These are phyloP conservation scores for Xeromyces bisporus DNA, from an alignment of 495 filamentous ascomycete genomes.

Conservation along the genomic window DNA sequence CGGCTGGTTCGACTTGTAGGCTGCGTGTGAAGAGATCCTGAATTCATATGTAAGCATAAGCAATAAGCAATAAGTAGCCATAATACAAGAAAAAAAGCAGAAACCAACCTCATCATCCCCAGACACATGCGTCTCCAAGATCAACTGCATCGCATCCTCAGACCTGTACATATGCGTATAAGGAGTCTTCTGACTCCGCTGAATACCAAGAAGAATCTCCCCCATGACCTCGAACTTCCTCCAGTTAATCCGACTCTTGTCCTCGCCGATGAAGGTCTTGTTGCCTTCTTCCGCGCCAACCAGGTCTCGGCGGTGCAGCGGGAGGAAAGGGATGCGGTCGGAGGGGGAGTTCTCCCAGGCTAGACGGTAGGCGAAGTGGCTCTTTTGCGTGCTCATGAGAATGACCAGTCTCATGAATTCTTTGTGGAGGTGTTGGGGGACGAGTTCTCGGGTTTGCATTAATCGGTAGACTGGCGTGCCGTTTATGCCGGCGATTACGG, in stretches of 20 bases:
- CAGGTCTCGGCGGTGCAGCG: constrained; percentile 76
- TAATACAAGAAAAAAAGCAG: background rate
- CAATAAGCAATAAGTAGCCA: background rate
- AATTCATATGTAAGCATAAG: background rate
- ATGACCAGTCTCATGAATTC: constrained; percentile 78
- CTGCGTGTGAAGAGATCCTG: constrained; percentile 31
- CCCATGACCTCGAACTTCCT: constrained; percentile 95
- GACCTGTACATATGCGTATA: constrained; percentile 53
- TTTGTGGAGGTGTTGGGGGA: constrained; percentile 50
- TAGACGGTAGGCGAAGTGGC: constrained; percentile 82
- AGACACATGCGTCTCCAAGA: constrained; percentile 47
- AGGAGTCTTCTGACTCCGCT: constrained; percentile 73
- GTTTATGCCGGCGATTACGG: constrained; percentile 85
- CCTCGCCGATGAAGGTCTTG: constrained; percentile 61
- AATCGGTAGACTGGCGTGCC: constrained; percentile 78
- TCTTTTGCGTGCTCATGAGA: constrained; percentile 81
- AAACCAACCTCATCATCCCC: constrained; percentile 33
- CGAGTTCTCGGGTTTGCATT: constrained; percentile 59
- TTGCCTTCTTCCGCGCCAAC: constrained; percentile 88
- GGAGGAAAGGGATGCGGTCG: constrained; percentile 84
- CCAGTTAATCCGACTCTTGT: constrained; percentile 78
- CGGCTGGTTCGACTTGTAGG: constrained; percentile 28
- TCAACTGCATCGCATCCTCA: constrained; percentile 48
- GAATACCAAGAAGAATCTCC: constrained; percentile 75
- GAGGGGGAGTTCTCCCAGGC: constrained; percentile 90